These are phyloP conservation scores for Pythium guiyangense DNA, from an alignment of 352 stramenopile species.

Conservation along the genomic window DNA sequence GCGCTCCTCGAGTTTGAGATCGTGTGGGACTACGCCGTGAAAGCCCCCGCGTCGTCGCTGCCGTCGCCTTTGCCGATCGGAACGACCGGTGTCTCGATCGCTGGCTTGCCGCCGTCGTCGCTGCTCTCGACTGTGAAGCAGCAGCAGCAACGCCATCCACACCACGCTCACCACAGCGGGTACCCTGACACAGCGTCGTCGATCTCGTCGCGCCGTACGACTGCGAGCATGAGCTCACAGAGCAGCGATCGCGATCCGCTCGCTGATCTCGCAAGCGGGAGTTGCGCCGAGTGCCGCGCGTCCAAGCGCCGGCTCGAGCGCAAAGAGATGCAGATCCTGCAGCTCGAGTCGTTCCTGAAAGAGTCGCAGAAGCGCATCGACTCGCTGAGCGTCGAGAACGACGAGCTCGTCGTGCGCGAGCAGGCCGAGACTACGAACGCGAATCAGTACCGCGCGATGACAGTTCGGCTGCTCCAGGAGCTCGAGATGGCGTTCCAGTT, in stretches of 20 bases:
- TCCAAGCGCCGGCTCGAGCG: constrained; percentile 59
- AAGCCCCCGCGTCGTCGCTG: constrained; percentile 7
- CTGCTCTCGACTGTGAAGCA: constrained; percentile 29
- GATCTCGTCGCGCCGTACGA: constrained; percentile 45
- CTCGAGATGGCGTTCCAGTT: constrained; percentile 72
- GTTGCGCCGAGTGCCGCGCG: constrained; percentile 44
- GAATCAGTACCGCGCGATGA: constrained; percentile 44
- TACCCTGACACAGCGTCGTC: constrained; percentile 21
- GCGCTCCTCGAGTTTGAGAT: constrained; percentile 75
- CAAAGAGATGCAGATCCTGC: constrained; percentile 69
- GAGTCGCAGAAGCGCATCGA: constrained; percentile 77
- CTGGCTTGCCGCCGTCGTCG: constrained; percentile 33
- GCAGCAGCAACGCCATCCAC: too few relatives aligned
- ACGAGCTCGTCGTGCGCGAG: constrained; percentile 59
- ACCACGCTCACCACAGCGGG: constrained; percentile 1
- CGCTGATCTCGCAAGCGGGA: constrained; percentile 23
- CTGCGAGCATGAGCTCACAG: constrained; percentile 53
- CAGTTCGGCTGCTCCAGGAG: constrained; percentile 61
- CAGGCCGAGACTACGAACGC: constrained; percentile 59
- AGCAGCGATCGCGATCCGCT: constrained; percentile 45
- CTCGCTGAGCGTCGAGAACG: constrained; percentile 51
- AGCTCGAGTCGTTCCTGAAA: constrained; percentile 75
- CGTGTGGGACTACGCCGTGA: constrained; percentile 49
- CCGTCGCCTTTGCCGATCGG: constrained; percentile 5
- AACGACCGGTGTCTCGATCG: constrained; percentile 11